phyloP scores from a whole-genome alignment of 2,329 filamentous ascomycete genomes.

The Dothistroma pini region DNA sequence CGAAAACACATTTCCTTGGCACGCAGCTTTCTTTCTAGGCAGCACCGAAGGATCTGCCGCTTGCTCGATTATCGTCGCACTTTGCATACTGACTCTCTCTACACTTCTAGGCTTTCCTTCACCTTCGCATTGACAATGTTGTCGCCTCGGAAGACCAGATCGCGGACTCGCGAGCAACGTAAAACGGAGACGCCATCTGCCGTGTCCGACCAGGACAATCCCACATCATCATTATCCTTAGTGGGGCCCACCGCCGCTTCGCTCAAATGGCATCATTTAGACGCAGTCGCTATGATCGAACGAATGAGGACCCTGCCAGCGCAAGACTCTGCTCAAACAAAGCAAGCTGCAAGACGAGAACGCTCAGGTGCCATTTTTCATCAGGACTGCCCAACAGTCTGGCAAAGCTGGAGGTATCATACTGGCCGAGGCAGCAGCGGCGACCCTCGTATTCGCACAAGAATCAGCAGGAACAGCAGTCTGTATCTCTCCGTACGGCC shows the following conservation, averaged over 20 bases:
- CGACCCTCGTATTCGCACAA: conserved; percentile 47
- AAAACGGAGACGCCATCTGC: not conserved
- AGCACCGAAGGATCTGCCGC: not conserved
- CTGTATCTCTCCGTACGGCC: conserved; percentile 44
- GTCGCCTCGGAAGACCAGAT: not conserved
- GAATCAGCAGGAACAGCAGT: conserved; percentile 51
- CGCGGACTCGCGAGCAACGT: not conserved
- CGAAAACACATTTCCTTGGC: too few relatives aligned
- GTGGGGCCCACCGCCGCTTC: not conserved
- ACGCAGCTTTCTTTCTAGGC: not conserved
- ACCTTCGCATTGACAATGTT: not conserved
- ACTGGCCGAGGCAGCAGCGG: conserved; percentile 12
- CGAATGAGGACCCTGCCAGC: not conserved
- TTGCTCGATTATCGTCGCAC: not conserved
- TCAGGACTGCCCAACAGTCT: not conserved
- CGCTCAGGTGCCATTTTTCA: conserved; percentile 10
- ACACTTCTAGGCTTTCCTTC: not conserved
- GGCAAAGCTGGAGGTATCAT: not conserved
- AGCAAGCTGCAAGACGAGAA: conserved; percentile 9
- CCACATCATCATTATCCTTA: not conserved
- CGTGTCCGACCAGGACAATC: not conserved
- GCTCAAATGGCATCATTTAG: not conserved
- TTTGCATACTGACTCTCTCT: not conserved
- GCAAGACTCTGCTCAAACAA: conserved; percentile 14
- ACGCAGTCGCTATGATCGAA: not conserved